Evolutionary conservation across 148 eudicot genomes (phyloP), one percentile per base, ranked within the genome.

Genomic region (Spergularia marina): DNA sequence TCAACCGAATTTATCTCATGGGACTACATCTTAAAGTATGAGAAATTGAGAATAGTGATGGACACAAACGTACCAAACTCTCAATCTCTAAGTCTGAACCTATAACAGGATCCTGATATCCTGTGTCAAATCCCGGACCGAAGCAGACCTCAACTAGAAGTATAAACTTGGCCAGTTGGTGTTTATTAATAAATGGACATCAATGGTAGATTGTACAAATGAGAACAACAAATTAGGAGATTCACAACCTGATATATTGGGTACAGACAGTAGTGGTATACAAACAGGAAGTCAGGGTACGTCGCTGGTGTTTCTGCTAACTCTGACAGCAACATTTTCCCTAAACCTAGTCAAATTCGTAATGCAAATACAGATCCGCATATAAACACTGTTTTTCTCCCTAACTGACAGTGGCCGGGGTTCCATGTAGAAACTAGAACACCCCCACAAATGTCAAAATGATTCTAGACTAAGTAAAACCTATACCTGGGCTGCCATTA

Each of bases 401-500:
- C 72, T 62, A 75, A 21, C 39, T 21, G 57, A 23, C 30, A 51
- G 40, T 52, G 9, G 17, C 56, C 1, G 36, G 71, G 71, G 36
- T 23, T 16, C 66, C 40, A 30, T 60, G 36, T 30, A 30, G 36
- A 30, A 30, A 30, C 36, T 40, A 18, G 39, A 9, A 23, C 57
- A 73, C 40, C 39, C 25, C 56, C n/a, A 21, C 71, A 41, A 63
- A 62, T 6, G 21, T 20, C 71, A 54, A 54, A 44, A 21, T 21
- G n/a, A 23, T 49, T 49, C 71, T 68, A 20, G 55, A n/a, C 53
- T 13, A 53, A 63, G n/a, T 6, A 57, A 40, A 56, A 51, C 70
- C 81, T 84, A 84, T 47, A 86, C 10, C 68, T 84, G 88, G 51
- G 89, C 88, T 30, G 82, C 85, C 76, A 88, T 79, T 56, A 88